phyloP scores from a whole-genome alignment of 164 flowering plant species.

The Macadamia integrifolia region DNA sequence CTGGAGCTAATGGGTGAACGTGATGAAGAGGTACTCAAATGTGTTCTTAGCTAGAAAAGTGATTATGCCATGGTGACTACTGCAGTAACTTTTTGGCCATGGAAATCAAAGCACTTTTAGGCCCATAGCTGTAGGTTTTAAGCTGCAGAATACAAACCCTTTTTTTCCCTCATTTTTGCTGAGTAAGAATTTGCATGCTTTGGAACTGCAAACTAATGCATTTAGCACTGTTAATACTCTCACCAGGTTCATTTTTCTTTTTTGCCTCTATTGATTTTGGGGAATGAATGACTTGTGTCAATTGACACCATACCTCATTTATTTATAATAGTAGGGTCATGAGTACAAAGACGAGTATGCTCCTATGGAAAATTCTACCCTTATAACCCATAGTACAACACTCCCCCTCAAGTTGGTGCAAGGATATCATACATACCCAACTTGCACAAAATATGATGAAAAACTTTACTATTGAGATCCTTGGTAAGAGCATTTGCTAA shows the following conservation, averaged over 20 bases:
- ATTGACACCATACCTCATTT: no score
- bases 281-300: not conserved
- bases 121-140: not conserved
- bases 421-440: not conserved
- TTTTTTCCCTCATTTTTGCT: not conserved
- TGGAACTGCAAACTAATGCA: not conserved
- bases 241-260: not conserved
- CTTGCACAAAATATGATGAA: no score
- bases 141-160: not conserved
- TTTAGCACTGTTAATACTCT: not conserved
- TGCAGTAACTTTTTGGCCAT: no score
- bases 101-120: no score
- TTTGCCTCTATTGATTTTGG: not conserved
- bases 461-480: no score
- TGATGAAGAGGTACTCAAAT: conserved; percentile 82
- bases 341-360: no score
- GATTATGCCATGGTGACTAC: no score
- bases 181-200: not conserved
- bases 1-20: conserved; percentile 99
- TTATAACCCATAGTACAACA: no score
- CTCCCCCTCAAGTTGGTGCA: not conserved
- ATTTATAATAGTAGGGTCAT: no score
- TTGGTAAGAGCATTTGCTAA: no score
- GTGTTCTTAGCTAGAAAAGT: not conserved
- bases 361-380: no score